Evolutionary conservation across 1,284 basidiomycete species (phyloP).

Genomic region (Takashimella tepidaria): DNA sequence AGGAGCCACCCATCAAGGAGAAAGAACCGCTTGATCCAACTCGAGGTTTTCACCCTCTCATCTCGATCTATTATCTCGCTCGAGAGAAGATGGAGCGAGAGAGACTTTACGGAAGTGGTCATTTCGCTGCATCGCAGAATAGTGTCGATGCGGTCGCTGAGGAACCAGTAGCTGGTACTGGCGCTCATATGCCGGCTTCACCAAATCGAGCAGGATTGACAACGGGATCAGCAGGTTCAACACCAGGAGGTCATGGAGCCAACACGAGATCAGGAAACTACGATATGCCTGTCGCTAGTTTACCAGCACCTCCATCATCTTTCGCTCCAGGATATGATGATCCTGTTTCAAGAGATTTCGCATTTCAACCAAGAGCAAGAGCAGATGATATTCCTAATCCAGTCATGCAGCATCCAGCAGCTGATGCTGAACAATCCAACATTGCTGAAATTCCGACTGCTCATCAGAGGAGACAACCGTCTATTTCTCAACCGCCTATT

Average conservation of each 20-base stretch:
- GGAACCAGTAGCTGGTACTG: slow-evolving; percentile 16
- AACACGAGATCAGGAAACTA: slow-evolving; percentile 53
- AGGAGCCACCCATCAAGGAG: slow-evolving; percentile 29
- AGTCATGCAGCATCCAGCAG: slow-evolving; percentile 46
- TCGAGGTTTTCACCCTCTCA: slow-evolving; percentile 84
- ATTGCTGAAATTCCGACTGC: slow-evolving; percentile 44
- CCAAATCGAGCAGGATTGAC: slow-evolving; percentile 5
- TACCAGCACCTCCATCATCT: slow-evolving; percentile 69
- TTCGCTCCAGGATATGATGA: slow-evolving; percentile 41
- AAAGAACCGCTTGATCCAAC: slow-evolving; percentile 69
- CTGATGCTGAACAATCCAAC: slow-evolving; percentile 37
- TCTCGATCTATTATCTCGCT: slow-evolving; percentile 95
- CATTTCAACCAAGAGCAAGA: slow-evolving; percentile 52
- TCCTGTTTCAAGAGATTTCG: slow-evolving; percentile 55
- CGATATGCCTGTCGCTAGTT: slow-evolving; percentile 70
- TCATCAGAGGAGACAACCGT: slow-evolving; percentile 45
- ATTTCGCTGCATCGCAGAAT: slow-evolving; percentile 88
- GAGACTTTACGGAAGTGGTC: slow-evolving; percentile 82
- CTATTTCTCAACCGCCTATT: slow-evolving; percentile 56
- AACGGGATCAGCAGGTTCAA: neutral
- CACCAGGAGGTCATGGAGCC: slow-evolving; percentile 4
- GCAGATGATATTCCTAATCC: slow-evolving; percentile 26
- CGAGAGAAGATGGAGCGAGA: slow-evolving; percentile 93
- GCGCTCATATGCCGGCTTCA: slow-evolving; percentile 6
- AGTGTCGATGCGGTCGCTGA: slow-evolving; percentile 41